These are phyloP conservation scores for Edaphochlamys debaryana DNA, from an alignment of 139 green algal species.

Conservation along the genomic window DNA sequence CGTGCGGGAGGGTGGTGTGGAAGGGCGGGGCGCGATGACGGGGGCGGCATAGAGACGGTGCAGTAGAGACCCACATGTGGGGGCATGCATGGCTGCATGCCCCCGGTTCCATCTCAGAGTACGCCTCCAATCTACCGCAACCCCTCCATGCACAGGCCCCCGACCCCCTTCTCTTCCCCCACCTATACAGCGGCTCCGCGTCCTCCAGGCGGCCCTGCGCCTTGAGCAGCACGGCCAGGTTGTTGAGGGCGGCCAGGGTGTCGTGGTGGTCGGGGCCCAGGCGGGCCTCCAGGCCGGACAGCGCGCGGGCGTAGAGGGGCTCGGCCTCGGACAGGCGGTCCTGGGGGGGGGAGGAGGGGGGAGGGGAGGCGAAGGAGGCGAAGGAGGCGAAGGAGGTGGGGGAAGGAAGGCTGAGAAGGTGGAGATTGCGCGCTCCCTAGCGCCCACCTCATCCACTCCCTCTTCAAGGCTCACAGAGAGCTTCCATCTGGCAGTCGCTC, in stretches of 20 bases:
- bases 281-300: slow-evolving; percentile 5
- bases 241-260: slow-evolving; percentile 9
- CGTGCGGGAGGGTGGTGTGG: background rate
- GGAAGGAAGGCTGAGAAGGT: too few relatives aligned
- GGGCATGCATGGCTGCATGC: too few relatives aligned
- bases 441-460: too few relatives aligned
- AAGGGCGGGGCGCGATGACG: background rate
- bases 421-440: too few relatives aligned
- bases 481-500: too few relatives aligned
- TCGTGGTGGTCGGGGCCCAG: slow-evolving; percentile 27
- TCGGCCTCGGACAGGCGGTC: background rate
- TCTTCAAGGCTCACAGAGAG: too few relatives aligned
- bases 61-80: too few relatives aligned
- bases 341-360: background rate
- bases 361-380: too few relatives aligned
- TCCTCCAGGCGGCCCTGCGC: background rate
- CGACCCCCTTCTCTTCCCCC: background rate
- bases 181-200: slow-evolving; percentile 34
- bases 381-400: too few relatives aligned
- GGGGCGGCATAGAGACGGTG: too few relatives aligned
- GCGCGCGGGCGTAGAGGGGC: background rate
- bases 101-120: too few relatives aligned
- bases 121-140: too few relatives aligned
- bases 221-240: slow-evolving; percentile 37
- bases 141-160: background rate